phyloP scores from a whole-genome alignment of 139 green algal genomes.

The Ulvella scutata region DNA sequence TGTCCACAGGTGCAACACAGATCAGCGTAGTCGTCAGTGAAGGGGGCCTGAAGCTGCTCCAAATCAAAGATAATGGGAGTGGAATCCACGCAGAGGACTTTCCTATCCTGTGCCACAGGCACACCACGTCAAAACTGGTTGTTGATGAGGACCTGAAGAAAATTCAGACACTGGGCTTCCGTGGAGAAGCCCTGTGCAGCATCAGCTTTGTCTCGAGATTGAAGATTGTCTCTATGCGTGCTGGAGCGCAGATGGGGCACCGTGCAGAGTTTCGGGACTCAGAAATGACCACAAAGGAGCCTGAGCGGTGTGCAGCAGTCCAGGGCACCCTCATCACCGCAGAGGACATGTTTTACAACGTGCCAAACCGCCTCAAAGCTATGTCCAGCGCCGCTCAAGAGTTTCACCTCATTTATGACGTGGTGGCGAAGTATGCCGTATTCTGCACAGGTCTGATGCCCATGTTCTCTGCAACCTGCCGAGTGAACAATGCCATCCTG shows the following conservation, averaged over 20 bases:
- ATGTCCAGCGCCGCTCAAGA: conserved; percentile 61
- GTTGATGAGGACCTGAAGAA: conserved; percentile 73
- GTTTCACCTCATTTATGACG: conserved; percentile 70
- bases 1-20: conserved; percentile 32
- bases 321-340: conserved; percentile 76
- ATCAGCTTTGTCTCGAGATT: conserved; percentile 84
- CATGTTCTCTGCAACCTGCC: too few relatives aligned
- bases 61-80: conserved; percentile 84
- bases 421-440: conserved; percentile 62
- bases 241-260: conserved; percentile 37
- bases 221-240: conserved; percentile 81
- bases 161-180: conserved; percentile 83
- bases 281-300: conserved; percentile 10
- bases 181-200: conserved; percentile 82
- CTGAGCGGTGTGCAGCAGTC: conserved; percentile 56
- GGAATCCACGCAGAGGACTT: conserved; percentile 77
- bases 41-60: conserved; percentile 79
- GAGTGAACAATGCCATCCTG: too few relatives aligned
- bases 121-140: conserved; percentile 89
- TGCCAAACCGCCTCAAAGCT: conserved; percentile 56
- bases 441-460: conserved; percentile 30
- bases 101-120: conserved; percentile 43
- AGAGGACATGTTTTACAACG: conserved; percentile 95
- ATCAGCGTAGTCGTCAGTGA: conserved; percentile 76
- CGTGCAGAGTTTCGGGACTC: background rate